phyloP scores from a whole-genome alignment of 2,329 filamentous ascomycete species.

The Aphanoascus verrucosus region DNA sequence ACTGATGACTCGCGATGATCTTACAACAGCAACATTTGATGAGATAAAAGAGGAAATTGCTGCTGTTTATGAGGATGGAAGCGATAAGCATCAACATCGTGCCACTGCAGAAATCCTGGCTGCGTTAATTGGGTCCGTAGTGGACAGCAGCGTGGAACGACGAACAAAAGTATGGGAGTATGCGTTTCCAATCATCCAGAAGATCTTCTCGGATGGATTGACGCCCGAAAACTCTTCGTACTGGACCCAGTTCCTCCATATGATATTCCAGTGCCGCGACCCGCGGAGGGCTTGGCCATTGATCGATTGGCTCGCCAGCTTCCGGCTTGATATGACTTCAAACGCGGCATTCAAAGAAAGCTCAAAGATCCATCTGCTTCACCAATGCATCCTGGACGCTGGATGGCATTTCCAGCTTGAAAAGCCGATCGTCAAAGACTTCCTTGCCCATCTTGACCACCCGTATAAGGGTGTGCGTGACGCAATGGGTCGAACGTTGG shows the following conservation, averaged over 20 bases:
- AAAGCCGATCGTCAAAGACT: constrained; percentile 77
- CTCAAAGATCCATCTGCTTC: constrained; percentile 83
- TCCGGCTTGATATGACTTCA: constrained; percentile 84
- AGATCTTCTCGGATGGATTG: constrained; percentile 78
- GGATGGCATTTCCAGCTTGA: constrained; percentile 96
- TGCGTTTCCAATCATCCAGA: constrained; percentile 74
- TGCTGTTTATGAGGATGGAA: constrained; percentile 78
- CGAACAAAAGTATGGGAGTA: constrained; percentile 76
- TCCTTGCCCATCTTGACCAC: constrained; percentile 84
- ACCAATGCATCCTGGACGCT: constrained; percentile 73
- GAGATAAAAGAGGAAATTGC: constrained; percentile 75
- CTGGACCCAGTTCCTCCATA: constrained; percentile 88
- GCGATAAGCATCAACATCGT: constrained; percentile 93
- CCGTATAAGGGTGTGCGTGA: constrained; percentile 97
- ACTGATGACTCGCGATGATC: constrained; percentile 63
- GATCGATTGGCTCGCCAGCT: constrained; percentile 68
- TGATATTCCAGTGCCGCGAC: constrained; percentile 79
- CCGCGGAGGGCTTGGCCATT: constrained; percentile 79
- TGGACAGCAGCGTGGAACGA: constrained; percentile 63
- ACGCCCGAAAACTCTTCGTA: constrained; percentile 92
- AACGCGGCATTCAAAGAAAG: constrained; percentile 99
- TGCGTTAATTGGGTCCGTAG: constrained; percentile 68
- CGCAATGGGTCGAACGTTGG: constrained; percentile 80
- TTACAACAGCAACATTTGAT: constrained; percentile 68
- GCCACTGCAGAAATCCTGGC: constrained; percentile 90